Conservation (phyloP, 176 grass and related monocot genomes). For the Phragmites australis region DNA sequence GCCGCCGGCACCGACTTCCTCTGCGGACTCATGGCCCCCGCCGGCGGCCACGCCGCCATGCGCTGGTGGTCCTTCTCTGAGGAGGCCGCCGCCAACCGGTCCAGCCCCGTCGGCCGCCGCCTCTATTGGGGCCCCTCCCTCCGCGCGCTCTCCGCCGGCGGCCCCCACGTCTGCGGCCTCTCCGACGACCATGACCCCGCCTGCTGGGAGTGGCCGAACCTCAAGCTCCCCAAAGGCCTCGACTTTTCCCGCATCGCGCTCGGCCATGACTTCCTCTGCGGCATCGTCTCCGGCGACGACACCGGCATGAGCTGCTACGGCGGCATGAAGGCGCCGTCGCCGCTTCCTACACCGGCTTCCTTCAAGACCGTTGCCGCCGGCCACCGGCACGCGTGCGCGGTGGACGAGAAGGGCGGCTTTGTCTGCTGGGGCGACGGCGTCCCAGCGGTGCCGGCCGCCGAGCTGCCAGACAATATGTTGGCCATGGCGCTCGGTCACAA, state of each 20-base stretch:
- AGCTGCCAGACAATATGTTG: slow-evolving; percentile 36
- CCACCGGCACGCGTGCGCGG: slow-evolving; percentile 57
- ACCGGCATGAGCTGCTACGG: slow-evolving; percentile 38
- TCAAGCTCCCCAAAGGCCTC: slow-evolving; percentile 25
- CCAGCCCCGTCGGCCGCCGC: slow-evolving; percentile 32
- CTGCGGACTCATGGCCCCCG: slow-evolving; percentile 54
- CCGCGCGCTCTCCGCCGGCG: slow-evolving; percentile 54
- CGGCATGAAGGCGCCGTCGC: slow-evolving; percentile 27
- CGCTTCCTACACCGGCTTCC: not conserved
- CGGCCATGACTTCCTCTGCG: slow-evolving; percentile 82
- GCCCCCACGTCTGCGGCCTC: slow-evolving; percentile 70
- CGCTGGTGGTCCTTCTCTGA: slow-evolving; percentile 76
- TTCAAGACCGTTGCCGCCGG: slow-evolving; percentile 55
- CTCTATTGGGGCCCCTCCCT: slow-evolving; percentile 69
- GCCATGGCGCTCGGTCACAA: slow-evolving; percentile 63
- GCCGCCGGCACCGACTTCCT: slow-evolving; percentile 70
- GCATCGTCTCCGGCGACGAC: slow-evolving; percentile 12
- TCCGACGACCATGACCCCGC: slow-evolving; percentile 26
- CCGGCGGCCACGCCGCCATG: slow-evolving; percentile 57
- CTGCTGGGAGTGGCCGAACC: slow-evolving; percentile 72
- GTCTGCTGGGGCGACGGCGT: slow-evolving; percentile 66
- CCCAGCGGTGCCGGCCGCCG: not conserved
- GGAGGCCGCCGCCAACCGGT: not conserved
- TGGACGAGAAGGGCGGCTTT: slow-evolving; percentile 40
- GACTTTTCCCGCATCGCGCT: slow-evolving; percentile 69